Evolutionary conservation across 176 grass and related monocot species (phyloP).

Genomic region (Carex kokanica): DNA sequence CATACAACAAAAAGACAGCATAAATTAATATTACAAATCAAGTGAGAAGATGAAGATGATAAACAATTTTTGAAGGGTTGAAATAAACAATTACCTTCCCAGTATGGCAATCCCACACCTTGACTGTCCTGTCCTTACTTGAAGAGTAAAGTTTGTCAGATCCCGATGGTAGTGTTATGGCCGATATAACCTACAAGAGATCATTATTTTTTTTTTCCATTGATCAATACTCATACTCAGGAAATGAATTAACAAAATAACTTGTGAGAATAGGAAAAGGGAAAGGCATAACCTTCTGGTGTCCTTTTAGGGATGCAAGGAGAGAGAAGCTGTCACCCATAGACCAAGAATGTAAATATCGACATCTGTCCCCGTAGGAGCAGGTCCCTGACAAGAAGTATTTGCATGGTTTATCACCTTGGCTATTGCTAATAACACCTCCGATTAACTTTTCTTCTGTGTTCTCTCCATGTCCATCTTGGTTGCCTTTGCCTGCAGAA

Average conservation of each 20-base stretch:
- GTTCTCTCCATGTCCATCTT: slow-evolving; percentile 24
- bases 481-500: slow-evolving; percentile 15
- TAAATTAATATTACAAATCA: slow-evolving; percentile 4
- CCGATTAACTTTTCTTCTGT: neutral
- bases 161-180: slow-evolving; percentile 62
- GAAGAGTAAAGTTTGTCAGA: slow-evolving; percentile 93
- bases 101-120: slow-evolving; percentile 88
- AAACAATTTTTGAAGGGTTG: neutral
- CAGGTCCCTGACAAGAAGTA: slow-evolving; percentile 65
- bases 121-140: slow-evolving; percentile 82
- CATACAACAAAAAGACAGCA: slow-evolving; percentile 11
- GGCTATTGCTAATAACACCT: neutral
- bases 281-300: slow-evolving; percentile 54
- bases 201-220: neutral
- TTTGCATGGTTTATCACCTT: slow-evolving; percentile 54
- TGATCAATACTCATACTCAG: neutral
- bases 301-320: slow-evolving; percentile 69
- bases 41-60: neutral
- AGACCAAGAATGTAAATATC: slow-evolving; percentile 65
- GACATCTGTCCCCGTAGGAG: slow-evolving; percentile 60
- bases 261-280: neutral
- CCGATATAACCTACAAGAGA: slow-evolving; percentile 52
- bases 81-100: slow-evolving; percentile 57
- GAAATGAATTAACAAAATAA: neutral
- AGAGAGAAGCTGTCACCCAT: slow-evolving; percentile 59